Conservation (phyloP, 805 yeast genomes). For the Cyberlindnera xishuangbannaensis region DNA sequence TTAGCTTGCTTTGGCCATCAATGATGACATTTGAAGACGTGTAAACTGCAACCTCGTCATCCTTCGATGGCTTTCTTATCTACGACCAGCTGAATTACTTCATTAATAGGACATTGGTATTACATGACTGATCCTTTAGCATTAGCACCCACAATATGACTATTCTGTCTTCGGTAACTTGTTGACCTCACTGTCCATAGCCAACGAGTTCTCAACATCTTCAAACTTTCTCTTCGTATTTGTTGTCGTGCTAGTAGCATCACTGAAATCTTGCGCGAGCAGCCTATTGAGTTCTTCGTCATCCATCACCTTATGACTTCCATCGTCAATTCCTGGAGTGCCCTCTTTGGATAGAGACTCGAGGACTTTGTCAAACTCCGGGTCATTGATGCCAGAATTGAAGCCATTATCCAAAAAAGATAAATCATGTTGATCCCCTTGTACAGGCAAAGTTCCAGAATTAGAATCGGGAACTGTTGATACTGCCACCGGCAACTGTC, state of each 20-base stretch:
- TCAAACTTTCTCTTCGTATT: conserved; percentile 12
- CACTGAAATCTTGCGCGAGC: conserved; percentile 17
- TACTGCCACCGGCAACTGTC: no score
- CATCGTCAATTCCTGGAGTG: conserved; percentile 22
- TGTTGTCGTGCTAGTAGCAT: conserved; percentile 1
- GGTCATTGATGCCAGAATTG: no score
- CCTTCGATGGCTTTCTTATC: no score
- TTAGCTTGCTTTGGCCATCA: no score
- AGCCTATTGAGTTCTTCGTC: conserved; percentile 25
- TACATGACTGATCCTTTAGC: no score
- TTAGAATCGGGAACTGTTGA: no score
- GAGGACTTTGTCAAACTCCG: conserved; percentile 24
- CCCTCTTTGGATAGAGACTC: conserved; percentile 23
- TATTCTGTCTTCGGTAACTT: conserved; percentile 9
- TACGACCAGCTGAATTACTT: no score
- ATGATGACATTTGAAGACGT: no score
- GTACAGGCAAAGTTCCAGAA: no score
- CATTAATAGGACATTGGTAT: background rate
- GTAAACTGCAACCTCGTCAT: no score
- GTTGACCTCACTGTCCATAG: conserved; percentile 28
- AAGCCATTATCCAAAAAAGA: conserved; percentile 6
- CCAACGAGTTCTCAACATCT: conserved; percentile 6
- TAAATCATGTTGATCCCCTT: no score
- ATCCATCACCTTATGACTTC: conserved; percentile 12
- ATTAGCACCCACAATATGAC: no score